Evolutionary conservation across 176 grass and related monocot species (phyloP).

Genomic region (Zea mays): DNA sequence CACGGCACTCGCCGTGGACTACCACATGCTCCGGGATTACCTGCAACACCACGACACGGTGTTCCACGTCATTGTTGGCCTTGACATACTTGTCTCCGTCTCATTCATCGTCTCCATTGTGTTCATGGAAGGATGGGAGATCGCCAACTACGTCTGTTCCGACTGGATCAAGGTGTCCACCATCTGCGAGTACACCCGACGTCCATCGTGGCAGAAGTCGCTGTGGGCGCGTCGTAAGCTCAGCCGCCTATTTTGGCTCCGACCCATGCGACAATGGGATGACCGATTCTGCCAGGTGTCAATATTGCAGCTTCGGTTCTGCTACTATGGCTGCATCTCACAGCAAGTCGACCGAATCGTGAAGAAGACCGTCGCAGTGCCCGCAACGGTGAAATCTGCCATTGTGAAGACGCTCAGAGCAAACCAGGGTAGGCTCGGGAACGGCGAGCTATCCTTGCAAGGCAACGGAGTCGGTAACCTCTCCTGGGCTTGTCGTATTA

Average conservation of each 20-base stretch:
- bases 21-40: conserved; percentile 15
- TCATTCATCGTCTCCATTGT: conserved; percentile 45
- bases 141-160: conserved; percentile 46
- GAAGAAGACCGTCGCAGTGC: conserved; percentile 32
- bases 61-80: conserved; percentile 47
- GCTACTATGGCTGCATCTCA: conserved; percentile 45
- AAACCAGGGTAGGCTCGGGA: conserved; percentile 15
- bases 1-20: conserved; percentile 33
- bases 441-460: conserved; percentile 34
- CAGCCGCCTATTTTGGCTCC: conserved; percentile 36
- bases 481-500: conserved; percentile 36
- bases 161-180: conserved; percentile 54
- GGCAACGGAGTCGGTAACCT: conserved; percentile 45
- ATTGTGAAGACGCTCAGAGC: conserved; percentile 9
- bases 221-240: conserved; percentile 22
- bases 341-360: conserved; percentile 43
- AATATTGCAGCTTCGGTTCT: conserved; percentile 31
- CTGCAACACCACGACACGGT: conserved; percentile 39
- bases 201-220: conserved; percentile 44
- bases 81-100: conserved; percentile 44
- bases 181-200: conserved; percentile 41
- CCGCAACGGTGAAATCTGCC: conserved; percentile 39
- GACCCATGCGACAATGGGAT: conserved; percentile 36
- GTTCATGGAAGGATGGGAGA: conserved; percentile 54
- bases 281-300: conserved; percentile 44